Base-by-base conservation (phyloP, 192 early-diverging fungal genomes). In the Coemansia asiatica region DNA sequence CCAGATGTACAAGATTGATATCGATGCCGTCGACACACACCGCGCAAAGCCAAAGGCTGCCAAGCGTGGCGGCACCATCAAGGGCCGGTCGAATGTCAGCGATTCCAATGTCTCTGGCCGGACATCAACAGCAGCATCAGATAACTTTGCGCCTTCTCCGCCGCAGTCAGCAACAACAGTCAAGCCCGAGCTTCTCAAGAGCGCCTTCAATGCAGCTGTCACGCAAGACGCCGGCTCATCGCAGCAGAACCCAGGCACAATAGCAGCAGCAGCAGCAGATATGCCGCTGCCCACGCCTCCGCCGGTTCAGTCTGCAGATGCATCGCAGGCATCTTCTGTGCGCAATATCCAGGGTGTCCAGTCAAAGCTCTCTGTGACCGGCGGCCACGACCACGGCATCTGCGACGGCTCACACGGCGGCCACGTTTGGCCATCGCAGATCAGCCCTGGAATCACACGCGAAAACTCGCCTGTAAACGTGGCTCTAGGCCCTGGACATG, bases 21-120 rank as follows among this genome's bases (percentile, higher is more conserved):
- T 99, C 65, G 94, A 92, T 28, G 98, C 98, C 6, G 98, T 99
- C 6, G 94, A 98, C 80, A 99, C 98, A 0, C 94, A 97, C 71
- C 87, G 95, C 44, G 87, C 89, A 25, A 91, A 91, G 50, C 88
- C 90, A 22, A 76, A 82, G 56, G 58, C 67, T 29, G 69, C 55
- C 44, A 74, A 74, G 67, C 69, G 73, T 25, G 69, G 64, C n/a
- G 47, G 49, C 13, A 29, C 60, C 15, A 31, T 53, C 9, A 49
- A 63, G 56, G 40, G 46, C 55, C 13, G 27, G 15, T 56, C 54
- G 18, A 56, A 63, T 35, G 51, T 36, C 7, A 18, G 1, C 7
- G 50, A 23, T 21, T 22, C 26, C 62, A 55, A 35, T 28, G 50
- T 16, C 16, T 38, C 26, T 6, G 19, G 40, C 3, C 40, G 7